Evolutionary conservation across 495 filamentous ascomycete species (phyloP), one percentile per base, ranked within the genome.

Genomic region (Aspergillus affinis): DNA sequence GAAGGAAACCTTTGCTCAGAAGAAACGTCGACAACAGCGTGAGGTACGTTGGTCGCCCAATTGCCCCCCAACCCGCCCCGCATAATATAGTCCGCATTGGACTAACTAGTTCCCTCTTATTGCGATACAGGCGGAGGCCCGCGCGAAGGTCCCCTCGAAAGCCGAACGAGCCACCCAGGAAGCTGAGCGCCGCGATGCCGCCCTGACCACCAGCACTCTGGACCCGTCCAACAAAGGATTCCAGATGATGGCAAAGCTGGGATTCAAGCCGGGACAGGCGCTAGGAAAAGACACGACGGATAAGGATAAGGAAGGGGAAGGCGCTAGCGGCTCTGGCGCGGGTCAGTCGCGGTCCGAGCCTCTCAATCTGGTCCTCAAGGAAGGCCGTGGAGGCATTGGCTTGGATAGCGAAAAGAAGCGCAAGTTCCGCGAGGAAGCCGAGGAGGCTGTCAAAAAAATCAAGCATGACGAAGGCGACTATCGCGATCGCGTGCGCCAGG

Each of bases 201-300:
- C 88, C 5, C 82, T 96, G 17, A 77, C 84, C 2, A 87, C 76
- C 15, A 88, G 87, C n/a, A 79, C 97, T 26, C 75, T 90, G 17
- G 68, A 79, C 46, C 81, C 84, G n/a, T 68, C 75, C 6, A 80
- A 81, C 51, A 98, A 97, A 72, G 94, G 94, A 3, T 86, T 92
- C 57, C 81, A 90, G 58, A 96, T 98, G 92, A 94, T 98, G 93
- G 86, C 90, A n/a, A 92, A 88, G 72, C 88, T 98, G 78, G 94
- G 94, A 7, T 98, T 93, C 75, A 88, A 84, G 61, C 75, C 83
- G 10, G 89, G 89, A 15, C 84, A 85, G 53, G 81, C 84, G 0
- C 80, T 96, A 4, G 91, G 94, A 0, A 88, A 87, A 64, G 10
- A 19, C 8, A 20, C 29, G 8, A 27, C 26, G 30, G 18, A 12